Conservation (phyloP, 768 basidiomycete genomes). For the Gymnopilus dilepis region DNA sequence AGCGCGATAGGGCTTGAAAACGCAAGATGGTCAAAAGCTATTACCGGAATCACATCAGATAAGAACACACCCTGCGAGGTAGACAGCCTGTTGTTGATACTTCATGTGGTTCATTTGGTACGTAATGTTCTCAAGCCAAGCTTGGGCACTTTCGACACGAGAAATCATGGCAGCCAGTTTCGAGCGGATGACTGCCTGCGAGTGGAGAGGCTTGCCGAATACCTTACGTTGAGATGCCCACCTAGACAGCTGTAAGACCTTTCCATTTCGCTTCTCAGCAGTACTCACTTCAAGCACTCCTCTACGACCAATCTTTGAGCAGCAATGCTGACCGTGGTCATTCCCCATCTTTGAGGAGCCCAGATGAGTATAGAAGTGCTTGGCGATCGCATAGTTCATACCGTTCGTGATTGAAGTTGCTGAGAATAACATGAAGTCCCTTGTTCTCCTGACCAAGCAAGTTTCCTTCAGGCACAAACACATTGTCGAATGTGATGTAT, state of each 20-base stretch:
- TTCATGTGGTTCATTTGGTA: conserved; percentile 89
- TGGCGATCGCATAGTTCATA: conserved; percentile 43
- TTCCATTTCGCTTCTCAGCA: not conserved
- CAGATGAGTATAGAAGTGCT: conserved; percentile 13
- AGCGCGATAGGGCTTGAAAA: conserved; percentile 69
- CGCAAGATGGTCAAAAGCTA: conserved; percentile 4
- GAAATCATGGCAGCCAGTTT: conserved; percentile 85
- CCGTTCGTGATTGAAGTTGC: conserved; percentile 92
- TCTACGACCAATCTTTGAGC: conserved; percentile 69
- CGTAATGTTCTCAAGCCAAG: conserved; percentile 88
- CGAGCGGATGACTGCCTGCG: conserved; percentile 75
- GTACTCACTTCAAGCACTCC: conserved; percentile 69
- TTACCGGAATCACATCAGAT: not conserved
- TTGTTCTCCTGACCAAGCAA: conserved; percentile 60
- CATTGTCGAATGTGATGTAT: conserved; percentile 83
- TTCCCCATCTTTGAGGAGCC: conserved; percentile 59
- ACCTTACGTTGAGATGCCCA: conserved; percentile 83
- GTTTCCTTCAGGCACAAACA: conserved; percentile 86
- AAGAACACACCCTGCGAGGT: conserved; percentile 68
- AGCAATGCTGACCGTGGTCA: conserved; percentile 60
- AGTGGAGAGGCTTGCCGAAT: conserved; percentile 72
- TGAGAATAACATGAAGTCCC: conserved; percentile 48
- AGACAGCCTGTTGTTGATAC: conserved; percentile 74
- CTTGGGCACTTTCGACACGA: conserved; percentile 78
- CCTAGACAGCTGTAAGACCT: conserved; percentile 25